Evolutionary conservation across 495 filamentous ascomycete species (phyloP), one percentile per base, ranked within the genome.

Genomic region (Aspergillus carlsbadensis): DNA sequence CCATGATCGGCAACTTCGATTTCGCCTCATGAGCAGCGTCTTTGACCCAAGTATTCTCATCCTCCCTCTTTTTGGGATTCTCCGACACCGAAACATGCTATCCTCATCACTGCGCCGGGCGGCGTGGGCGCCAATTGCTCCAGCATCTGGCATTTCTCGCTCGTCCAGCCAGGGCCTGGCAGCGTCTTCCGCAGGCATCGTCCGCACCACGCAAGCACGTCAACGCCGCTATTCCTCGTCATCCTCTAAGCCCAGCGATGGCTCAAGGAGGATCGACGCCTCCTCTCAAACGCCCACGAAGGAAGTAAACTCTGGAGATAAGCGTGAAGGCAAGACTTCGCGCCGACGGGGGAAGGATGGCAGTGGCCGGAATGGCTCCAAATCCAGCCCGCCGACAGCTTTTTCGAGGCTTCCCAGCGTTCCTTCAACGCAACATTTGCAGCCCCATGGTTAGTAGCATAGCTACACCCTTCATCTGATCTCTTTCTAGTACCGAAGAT

Each of bases 361-460:
- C 49, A 64, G 63, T 60, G 54, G 65, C 55, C 73, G 71, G 45
- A 66, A 67, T 60, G 65, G 61, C 48, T 69, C 66, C 47, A 75
- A 70, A 66, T 66, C 72, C 26, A 72, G 58, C 54, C 73, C 72
- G 56, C 64, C 69, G 46, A 67, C 76, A 47, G 71, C 72, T 15
- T 73, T 79, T 59, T 75, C 80, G 40, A 84, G 82, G 56, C 80
- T 92, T 29, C 90, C 90, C 24, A 91, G 88, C 67, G 91, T 96
- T 34, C 91, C 90, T 44, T 89, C 87, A 59, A 96, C 91, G 39
- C 85, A 89, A 63, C 84, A 92, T 72, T 77, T 91, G 46, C 80
- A 87, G 59, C 80, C 87, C 44, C 81, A 87, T 73, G 87, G 90
- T 92, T 67, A 57, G 80, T 73, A 20, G 14, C 36, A n/a, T n/a